Conservation (phyloP, 257 asterid genomes). For the Solanum habrochaites region DNA sequence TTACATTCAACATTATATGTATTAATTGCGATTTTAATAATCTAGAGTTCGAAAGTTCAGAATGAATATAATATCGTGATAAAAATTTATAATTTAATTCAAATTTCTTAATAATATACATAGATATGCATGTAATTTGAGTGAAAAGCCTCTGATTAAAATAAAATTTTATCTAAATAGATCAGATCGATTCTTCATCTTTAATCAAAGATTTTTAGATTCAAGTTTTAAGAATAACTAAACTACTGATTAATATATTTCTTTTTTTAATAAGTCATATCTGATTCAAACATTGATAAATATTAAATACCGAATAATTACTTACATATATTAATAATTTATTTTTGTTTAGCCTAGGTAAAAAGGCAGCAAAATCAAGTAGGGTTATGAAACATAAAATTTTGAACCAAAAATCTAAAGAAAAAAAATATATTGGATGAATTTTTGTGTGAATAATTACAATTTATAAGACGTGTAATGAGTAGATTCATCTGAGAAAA, state of each 20-base stretch:
- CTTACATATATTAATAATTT: background rate
- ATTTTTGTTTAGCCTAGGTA: background rate
- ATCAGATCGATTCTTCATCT: no score
- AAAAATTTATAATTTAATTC: background rate
- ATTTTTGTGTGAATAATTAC: background rate
- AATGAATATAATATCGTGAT: background rate
- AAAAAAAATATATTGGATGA: background rate
- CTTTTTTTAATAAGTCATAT: background rate
- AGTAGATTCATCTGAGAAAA: background rate
- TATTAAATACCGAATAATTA: background rate
- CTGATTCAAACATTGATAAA: rapidly evolving
- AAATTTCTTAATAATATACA: background rate
- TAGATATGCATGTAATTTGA: background rate
- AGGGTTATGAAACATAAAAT: background rate
- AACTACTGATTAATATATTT: background rate
- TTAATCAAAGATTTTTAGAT: background rate
- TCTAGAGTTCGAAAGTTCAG: background rate
- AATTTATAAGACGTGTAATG: background rate
- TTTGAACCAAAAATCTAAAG: background rate
- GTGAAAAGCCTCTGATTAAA: background rate
- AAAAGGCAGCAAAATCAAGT: background rate
- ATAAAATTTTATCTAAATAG: rapidly evolving
- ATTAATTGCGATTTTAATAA: background rate
- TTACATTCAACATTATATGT: background rate
- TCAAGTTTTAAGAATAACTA: background rate